phyloP scores from a whole-genome alignment of 805 yeast genomes.

The Yamadazyma phyllophila region DNA sequence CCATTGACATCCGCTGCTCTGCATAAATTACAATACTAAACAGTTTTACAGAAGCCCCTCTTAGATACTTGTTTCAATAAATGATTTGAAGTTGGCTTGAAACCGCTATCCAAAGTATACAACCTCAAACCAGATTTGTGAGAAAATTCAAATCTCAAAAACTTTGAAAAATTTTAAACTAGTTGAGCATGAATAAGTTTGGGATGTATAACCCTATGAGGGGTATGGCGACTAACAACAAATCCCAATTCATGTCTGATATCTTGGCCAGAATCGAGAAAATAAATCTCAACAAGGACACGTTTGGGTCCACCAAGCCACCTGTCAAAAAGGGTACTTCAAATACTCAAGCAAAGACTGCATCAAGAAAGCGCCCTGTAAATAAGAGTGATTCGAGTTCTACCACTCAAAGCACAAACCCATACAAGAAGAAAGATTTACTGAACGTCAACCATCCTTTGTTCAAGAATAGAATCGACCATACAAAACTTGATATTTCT shows the following conservation, averaged over 20 bases:
- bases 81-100: no score
- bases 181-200: conserved; percentile 3
- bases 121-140: neutral
- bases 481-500: neutral
- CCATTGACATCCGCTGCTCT: no score
- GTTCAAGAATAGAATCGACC: conserved; percentile 6
- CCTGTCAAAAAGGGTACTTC: neutral
- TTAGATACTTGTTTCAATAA: no score
- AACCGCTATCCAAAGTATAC: no score
- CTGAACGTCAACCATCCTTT: conserved; percentile 22
- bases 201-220: conserved; percentile 9
- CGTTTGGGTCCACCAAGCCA: neutral
- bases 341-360: neutral
- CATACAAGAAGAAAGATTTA: neutral
- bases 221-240: conserved; percentile 9
- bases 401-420: neutral
- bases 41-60: no score
- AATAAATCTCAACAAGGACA: conserved; percentile 10
- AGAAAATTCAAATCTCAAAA: neutral
- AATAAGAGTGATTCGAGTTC: neutral
- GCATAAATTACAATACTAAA: no score
- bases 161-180: conserved; percentile 5
- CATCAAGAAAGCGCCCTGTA: neutral
- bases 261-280: conserved; percentile 37
- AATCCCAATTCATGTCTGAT: conserved; percentile 28